Evolutionary conservation across 2,329 filamentous ascomycete genomes (phyloP).

Genomic region (Apiospora arundinis): DNA sequence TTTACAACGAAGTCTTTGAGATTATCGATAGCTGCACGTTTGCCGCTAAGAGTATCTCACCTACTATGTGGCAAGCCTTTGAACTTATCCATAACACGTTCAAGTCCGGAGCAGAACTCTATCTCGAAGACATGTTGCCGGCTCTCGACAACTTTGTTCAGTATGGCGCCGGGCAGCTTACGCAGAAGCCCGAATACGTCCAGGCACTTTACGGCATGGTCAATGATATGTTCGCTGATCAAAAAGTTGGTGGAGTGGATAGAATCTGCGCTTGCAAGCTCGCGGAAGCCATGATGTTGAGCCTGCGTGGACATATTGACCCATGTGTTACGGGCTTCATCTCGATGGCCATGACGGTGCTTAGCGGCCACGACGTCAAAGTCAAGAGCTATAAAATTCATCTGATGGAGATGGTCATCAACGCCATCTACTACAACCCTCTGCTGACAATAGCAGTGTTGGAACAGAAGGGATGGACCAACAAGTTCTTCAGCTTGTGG

Average conservation of each 20-base stretch:
- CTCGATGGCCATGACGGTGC: slow-evolving; percentile 82
- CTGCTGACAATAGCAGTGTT: slow-evolving; percentile 82
- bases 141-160: slow-evolving; percentile 98
- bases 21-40: slow-evolving; percentile 99
- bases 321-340: slow-evolving; percentile 89
- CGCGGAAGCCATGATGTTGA: slow-evolving; percentile 96
- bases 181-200: slow-evolving; percentile 85
- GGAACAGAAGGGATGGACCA: slow-evolving; percentile 93
- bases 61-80: slow-evolving; percentile 98
- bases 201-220: slow-evolving; percentile 94
- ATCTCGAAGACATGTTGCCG: slow-evolving; percentile 98
- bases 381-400: slow-evolving; percentile 95
- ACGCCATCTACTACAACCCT: slow-evolving; percentile 97
- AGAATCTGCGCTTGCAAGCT: slow-evolving; percentile 97
- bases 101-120: slow-evolving; percentile 95
- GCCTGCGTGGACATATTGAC: slow-evolving; percentile 86
- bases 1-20: slow-evolving; percentile 98
- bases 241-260: slow-evolving; percentile 92
- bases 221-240: slow-evolving; percentile 89
- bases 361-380: slow-evolving; percentile 78
- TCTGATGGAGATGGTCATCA: slow-evolving; percentile 98
- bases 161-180: slow-evolving; percentile 81
- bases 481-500: slow-evolving; percentile 99
- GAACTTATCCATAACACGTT: slow-evolving; percentile 96
- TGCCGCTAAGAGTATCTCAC: slow-evolving; percentile 92